Evolutionary conservation across 306 rosid genomes (phyloP).

Genomic region (Vigna angularis): DNA sequence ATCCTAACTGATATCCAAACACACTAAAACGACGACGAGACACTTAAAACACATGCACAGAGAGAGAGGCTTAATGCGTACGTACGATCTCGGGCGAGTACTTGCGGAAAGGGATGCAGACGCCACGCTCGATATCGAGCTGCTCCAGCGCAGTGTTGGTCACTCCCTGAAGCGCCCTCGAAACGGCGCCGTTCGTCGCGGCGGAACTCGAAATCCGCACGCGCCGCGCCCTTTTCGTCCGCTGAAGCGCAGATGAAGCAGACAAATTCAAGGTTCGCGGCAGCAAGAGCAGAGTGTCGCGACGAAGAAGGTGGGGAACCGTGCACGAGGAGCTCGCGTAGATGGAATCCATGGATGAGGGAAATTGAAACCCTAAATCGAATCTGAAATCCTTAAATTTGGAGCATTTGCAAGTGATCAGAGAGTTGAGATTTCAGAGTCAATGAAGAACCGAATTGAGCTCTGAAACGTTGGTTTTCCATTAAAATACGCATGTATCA

Average conservation of each 20-base stretch:
- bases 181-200: slow-evolving; percentile 48
- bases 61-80: slow-evolving; percentile 18
- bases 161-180: slow-evolving; percentile 37
- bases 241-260: not conserved
- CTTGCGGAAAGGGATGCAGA: slow-evolving; percentile 94
- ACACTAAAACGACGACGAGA: not conserved
- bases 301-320: slow-evolving; percentile 35
- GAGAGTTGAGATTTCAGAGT: slow-evolving; percentile 25
- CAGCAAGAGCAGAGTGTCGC: not conserved
- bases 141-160: slow-evolving; percentile 75
- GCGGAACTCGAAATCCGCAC: slow-evolving; percentile 54
- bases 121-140: slow-evolving; percentile 98
- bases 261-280: not conserved
- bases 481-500: not conserved
- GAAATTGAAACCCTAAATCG: slow-evolving; percentile 56
- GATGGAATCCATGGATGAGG: slow-evolving; percentile 56
- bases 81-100: slow-evolving; percentile 92
- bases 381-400: not conserved
- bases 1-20: not conserved
- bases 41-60: not conserved
- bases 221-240: slow-evolving; percentile 1
- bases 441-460: not conserved
- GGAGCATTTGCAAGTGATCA: slow-evolving; percentile 24
- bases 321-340: slow-evolving; percentile 42
- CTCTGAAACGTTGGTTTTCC: slow-evolving; percentile 20